Conservation (phyloP, 768 basidiomycete species). For the Pisolithus sp. region DNA sequence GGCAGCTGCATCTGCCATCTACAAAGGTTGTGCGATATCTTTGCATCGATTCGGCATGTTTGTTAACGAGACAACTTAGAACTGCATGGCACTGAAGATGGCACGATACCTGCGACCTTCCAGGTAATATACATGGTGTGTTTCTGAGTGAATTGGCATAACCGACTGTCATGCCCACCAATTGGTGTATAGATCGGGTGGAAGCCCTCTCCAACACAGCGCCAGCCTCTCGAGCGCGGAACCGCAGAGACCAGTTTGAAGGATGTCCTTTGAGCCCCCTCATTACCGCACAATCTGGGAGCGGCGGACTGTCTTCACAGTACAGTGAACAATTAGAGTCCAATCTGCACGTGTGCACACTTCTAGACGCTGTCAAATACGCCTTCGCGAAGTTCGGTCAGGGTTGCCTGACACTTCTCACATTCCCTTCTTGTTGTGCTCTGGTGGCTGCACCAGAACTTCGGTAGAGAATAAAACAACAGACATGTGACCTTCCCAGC, state of each 20-base stretch:
- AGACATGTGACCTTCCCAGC: not conserved
- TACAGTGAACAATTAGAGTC: not conserved
- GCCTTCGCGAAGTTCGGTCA: not conserved
- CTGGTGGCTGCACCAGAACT: not conserved
- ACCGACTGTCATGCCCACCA: not conserved
- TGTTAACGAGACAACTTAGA: slow-evolving; percentile 39
- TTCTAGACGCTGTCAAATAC: not conserved
- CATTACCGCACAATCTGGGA: not conserved
- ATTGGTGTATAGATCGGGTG: slow-evolving; percentile 62
- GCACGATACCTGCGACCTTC: slow-evolving; percentile 88
- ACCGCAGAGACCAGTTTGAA: slow-evolving; percentile 55
- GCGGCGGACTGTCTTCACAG: not conserved
- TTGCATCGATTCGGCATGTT: not conserved
- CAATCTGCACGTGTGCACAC: not conserved
- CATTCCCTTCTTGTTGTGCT: not conserved
- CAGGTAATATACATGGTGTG: slow-evolving; percentile 90
- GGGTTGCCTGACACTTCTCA: not conserved
- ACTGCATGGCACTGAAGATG: slow-evolving; percentile 78
- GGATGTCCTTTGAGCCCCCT: slow-evolving; percentile 41
- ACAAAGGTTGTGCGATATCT: slow-evolving; percentile 55
- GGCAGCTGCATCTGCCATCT: slow-evolving; percentile 87
- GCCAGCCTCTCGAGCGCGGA: slow-evolving; percentile 59
- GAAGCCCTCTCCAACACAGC: slow-evolving; percentile 68
- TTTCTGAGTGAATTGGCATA: slow-evolving; percentile 2
- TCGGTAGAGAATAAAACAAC: not conserved